These are phyloP conservation scores for Vitis rupestris DNA, from an alignment of 164 flowering plant species.

Conservation along the genomic window DNA sequence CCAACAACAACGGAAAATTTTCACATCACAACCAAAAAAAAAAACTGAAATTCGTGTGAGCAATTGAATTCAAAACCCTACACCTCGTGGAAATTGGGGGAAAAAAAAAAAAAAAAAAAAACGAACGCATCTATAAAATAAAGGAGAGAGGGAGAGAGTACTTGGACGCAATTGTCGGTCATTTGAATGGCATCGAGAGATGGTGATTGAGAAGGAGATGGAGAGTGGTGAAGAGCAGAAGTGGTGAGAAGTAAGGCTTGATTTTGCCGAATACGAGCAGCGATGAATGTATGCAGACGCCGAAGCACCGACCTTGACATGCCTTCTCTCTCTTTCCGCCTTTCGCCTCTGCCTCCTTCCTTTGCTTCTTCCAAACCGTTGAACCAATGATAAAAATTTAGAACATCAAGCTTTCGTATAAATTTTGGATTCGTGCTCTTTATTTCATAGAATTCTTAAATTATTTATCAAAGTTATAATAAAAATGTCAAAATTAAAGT, in stretches of 20 bases:
- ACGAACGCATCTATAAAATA: background rate
- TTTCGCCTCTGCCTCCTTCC: background rate
- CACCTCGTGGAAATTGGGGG: background rate
- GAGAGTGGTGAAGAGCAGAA: constrained; percentile 28
- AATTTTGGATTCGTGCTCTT: too few relatives aligned
- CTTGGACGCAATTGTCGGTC: constrained; percentile 54
- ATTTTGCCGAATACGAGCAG: constrained; percentile 37
- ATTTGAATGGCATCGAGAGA: constrained; percentile 34
- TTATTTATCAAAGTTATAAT: too few relatives aligned
- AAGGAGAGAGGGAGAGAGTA: constrained; percentile 11
- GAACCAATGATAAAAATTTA: too few relatives aligned
- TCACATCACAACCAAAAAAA: too few relatives aligned
- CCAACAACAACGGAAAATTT: too few relatives aligned
- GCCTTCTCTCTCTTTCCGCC: background rate
- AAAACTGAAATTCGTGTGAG: too few relatives aligned
- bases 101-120: background rate
- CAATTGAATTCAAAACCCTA: too few relatives aligned
- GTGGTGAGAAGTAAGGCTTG: constrained; percentile 25
- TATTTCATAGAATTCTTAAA: too few relatives aligned
- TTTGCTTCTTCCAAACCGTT: background rate
- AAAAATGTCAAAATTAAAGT: too few relatives aligned
- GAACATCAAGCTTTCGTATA: too few relatives aligned
- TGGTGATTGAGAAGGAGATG: constrained; percentile 28
- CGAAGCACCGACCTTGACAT: constrained; percentile 32
- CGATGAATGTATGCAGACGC: constrained; percentile 31